A percentile compares a stretch with the other conserved stretches of the same genome.
Evolutionary conservation across 2,329 filamentous ascomycete species (phyloP).

Genomic region (Cyanodermella asteris): DNA sequence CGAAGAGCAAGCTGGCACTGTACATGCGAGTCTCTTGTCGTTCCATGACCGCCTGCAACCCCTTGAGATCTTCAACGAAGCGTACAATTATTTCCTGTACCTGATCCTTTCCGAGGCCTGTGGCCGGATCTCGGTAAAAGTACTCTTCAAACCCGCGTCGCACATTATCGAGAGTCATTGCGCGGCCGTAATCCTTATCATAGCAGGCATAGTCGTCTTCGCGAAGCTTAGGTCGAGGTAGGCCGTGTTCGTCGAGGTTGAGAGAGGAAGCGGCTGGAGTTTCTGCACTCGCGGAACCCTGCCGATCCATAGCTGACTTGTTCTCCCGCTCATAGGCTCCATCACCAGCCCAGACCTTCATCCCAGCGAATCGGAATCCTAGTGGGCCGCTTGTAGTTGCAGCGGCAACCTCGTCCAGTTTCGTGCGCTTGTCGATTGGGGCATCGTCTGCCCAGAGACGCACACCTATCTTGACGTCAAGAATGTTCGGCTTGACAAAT

Average conservation of each 20-base stretch:
- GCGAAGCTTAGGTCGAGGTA: no score
- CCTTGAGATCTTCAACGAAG: conserved; percentile 19
- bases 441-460: conserved; percentile 64
- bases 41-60: conserved; percentile 27
- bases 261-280: conserved; percentile 27
- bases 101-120: conserved; percentile 17
- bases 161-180: conserved; percentile 32
- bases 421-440: conserved; percentile 32
- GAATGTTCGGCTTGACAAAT: conserved; percentile 66
- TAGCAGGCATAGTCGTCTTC: conserved; percentile 34
- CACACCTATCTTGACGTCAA: conserved; percentile 80
- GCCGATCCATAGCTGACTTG: conserved; percentile 3
- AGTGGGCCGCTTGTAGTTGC: conserved; percentile 37
- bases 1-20: conserved; percentile 39
- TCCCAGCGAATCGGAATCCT: conserved; percentile 43
- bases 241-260: conserved; percentile 31
- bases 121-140: conserved; percentile 28
- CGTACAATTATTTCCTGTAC: conserved; percentile 21
- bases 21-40: conserved; percentile 44
- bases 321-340: conserved; percentile 10
- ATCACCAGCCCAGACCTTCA: conserved; percentile 38
- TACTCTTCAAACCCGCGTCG: conserved; percentile 31
- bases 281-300: conserved; percentile 15
- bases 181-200: conserved; percentile 44
- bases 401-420: conserved; percentile 35